phyloP scores from a whole-genome alignment of 2,329 filamentous ascomycete species.

The Furcasterigmium sp. region DNA sequence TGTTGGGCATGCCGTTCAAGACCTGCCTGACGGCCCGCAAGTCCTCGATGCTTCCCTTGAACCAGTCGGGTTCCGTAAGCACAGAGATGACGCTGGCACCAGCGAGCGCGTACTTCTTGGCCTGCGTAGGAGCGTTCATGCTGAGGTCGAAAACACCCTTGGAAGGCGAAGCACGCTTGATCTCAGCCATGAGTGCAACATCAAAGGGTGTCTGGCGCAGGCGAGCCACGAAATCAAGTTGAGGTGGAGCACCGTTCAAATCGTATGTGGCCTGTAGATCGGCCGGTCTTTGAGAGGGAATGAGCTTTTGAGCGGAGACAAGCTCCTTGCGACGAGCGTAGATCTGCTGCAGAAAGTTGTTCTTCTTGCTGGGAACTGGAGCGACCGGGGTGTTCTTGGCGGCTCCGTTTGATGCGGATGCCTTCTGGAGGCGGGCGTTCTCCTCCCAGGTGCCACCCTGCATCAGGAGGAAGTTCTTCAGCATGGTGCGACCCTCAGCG shows the following conservation, averaged over 20 bases:
- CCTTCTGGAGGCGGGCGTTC: slow-evolving; percentile 55
- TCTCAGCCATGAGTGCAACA: slow-evolving; percentile 94
- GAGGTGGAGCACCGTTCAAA: slow-evolving; percentile 77
- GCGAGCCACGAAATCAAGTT: slow-evolving; percentile 73
- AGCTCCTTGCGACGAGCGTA: slow-evolving; percentile 74
- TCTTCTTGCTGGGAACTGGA: slow-evolving; percentile 49
- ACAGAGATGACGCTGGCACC: slow-evolving; percentile 97
- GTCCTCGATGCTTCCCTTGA: slow-evolving; percentile 96
- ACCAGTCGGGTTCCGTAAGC: slow-evolving; percentile 98
- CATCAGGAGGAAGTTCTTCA: slow-evolving; percentile 86
- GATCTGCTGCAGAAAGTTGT: slow-evolving; percentile 86
- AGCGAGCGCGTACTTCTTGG: slow-evolving; percentile 84
- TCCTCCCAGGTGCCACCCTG: slow-evolving; percentile 89
- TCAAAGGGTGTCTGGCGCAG: slow-evolving; percentile 77
- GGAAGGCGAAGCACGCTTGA: slow-evolving; percentile 93
- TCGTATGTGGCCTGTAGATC: slow-evolving; percentile 86
- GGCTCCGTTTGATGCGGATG: slow-evolving; percentile 21
- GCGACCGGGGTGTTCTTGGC: slow-evolving; percentile 18
- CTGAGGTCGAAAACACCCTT: slow-evolving; percentile 90
- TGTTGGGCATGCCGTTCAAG: slow-evolving; percentile 84
- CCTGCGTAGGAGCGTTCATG: slow-evolving; percentile 84
- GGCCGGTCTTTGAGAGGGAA: slow-evolving; percentile 76
- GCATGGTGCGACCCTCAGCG: slow-evolving; percentile 80
- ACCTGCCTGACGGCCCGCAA: slow-evolving; percentile 81
- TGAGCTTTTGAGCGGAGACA: slow-evolving; percentile 74